Evolutionary conservation across 768 basidiomycete species (phyloP).

Genomic region (Suillus occidentalis): DNA sequence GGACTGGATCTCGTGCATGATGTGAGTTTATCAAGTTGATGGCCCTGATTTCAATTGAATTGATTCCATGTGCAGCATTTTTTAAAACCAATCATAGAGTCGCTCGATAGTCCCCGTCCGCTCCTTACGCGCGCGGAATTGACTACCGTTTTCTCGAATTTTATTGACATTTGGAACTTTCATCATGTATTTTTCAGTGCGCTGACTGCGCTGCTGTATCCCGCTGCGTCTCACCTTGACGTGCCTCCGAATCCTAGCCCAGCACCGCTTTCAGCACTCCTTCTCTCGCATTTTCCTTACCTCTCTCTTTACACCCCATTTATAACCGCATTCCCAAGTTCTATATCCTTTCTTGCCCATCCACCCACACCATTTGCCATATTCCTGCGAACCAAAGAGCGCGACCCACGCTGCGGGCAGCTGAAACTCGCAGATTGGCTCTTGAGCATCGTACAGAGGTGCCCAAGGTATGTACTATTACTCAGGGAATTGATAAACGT

Average conservation of each 20-base stretch:
- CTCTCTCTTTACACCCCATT: constrained; percentile 86
- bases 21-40: constrained; percentile 40
- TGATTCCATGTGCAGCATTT: constrained; percentile 60
- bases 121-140: constrained; percentile 69
- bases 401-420: constrained; percentile 67
- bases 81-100: constrained; percentile 73
- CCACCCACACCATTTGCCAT: constrained; percentile 50
- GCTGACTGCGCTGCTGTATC: constrained; percentile 45
- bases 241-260: constrained; percentile 27
- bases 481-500: constrained; percentile 78
- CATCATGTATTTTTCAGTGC: constrained; percentile 73
- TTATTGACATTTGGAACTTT: constrained; percentile 89
- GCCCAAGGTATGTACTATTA: constrained; percentile 82
- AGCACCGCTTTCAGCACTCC: constrained; percentile 53
- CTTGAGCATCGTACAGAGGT: constrained; percentile 83
- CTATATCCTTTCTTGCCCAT: constrained; percentile 51
- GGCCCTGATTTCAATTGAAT: constrained; percentile 5
- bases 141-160: constrained; percentile 80
- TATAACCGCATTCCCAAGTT: constrained; percentile 72
- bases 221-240: constrained; percentile 5
- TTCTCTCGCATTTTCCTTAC: constrained; percentile 85
- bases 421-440: constrained; percentile 84
- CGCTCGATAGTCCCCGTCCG: constrained; percentile 66
- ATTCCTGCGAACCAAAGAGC: constrained; percentile 66
- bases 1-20: constrained; percentile 83